Conservation (phyloP, 1,139 yeast genomes). For the Hemisphaericaspora xylanilytica region DNA sequence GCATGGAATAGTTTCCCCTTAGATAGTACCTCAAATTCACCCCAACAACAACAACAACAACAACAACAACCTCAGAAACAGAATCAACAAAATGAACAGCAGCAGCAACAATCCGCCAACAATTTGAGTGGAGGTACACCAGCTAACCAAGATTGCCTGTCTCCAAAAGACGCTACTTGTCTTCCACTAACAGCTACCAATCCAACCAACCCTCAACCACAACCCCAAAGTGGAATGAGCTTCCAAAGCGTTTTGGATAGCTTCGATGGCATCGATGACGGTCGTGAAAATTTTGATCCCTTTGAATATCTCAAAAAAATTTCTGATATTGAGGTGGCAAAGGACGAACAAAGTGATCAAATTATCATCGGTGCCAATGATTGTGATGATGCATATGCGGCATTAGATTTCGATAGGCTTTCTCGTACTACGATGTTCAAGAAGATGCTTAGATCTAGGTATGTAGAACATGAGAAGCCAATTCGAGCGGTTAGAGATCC, state of each 20-base stretch:
- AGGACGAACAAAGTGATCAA: constrained; percentile 6
- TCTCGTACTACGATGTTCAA: constrained; percentile 29
- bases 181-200: too few relatives aligned
- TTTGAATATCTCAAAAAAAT: constrained; percentile 6
- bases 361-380: constrained; percentile 16
- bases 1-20: constrained; percentile 17
- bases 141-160: too few relatives aligned
- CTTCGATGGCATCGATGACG: constrained; percentile 14
- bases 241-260: constrained; percentile 18
- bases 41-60: not conserved
- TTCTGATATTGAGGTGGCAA: constrained; percentile 14
- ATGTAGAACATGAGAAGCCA: constrained; percentile 9
- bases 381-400: constrained; percentile 12
- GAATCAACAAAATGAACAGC: not conserved
- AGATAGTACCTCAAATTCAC: constrained; percentile 1
- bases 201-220: not conserved
- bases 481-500: constrained; percentile 31
- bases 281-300: constrained; percentile 1
- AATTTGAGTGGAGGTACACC: too few relatives aligned
- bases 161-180: too few relatives aligned
- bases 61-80: not conserved
- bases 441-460: too few relatives aligned
- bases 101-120: not conserved
- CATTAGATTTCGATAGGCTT: constrained; percentile 25
- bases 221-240: constrained; percentile 15